Evolutionary conservation across 2,329 filamentous ascomycete genomes (phyloP).

Genomic region (Nemania serpens): DNA sequence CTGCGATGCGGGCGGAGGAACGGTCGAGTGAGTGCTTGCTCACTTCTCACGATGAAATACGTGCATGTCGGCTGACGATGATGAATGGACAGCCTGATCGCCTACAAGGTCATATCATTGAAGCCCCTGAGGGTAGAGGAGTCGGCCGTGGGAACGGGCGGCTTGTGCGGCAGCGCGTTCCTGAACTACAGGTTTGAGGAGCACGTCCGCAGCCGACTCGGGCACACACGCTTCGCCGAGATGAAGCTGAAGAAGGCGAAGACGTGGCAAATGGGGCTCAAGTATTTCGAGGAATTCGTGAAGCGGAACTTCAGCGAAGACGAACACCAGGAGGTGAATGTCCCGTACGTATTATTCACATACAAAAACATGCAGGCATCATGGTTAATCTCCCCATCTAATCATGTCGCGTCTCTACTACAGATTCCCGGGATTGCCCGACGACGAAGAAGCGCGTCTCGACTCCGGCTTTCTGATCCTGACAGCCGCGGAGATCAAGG

Average conservation of each 20-base stretch:
- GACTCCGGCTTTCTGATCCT: slow-evolving; percentile 79
- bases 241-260: slow-evolving; percentile 80
- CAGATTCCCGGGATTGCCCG: slow-evolving; percentile 73
- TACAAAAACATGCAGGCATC: background rate
- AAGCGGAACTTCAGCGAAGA: slow-evolving; percentile 84
- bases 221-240: slow-evolving; percentile 68
- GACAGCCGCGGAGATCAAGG: slow-evolving; percentile 69
- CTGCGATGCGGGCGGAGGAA: slow-evolving; percentile 66
- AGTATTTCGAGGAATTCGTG: slow-evolving; percentile 83
- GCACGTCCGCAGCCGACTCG: slow-evolving; percentile 70
- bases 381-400: background rate
- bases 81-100: slow-evolving; percentile 61
- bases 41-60: background rate
- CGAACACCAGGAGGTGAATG: slow-evolving; percentile 75
- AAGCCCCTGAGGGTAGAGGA: slow-evolving; percentile 76
- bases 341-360: slow-evolving; percentile 58
- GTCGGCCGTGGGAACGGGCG: slow-evolving; percentile 78
- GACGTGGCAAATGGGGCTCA: slow-evolving; percentile 78
- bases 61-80: background rate
- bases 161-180: slow-evolving; percentile 77
- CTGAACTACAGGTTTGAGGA: slow-evolving; percentile 83
- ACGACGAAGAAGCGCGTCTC: slow-evolving; percentile 74
- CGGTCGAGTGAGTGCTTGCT: slow-evolving; percentile 65
- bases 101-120: slow-evolving; percentile 78
- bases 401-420: slow-evolving; percentile 4